Evolutionary conservation across 2,329 filamentous ascomycete species (phyloP), one percentile per base, ranked within the genome.

Genomic region (Diaporthe vexans): DNA sequence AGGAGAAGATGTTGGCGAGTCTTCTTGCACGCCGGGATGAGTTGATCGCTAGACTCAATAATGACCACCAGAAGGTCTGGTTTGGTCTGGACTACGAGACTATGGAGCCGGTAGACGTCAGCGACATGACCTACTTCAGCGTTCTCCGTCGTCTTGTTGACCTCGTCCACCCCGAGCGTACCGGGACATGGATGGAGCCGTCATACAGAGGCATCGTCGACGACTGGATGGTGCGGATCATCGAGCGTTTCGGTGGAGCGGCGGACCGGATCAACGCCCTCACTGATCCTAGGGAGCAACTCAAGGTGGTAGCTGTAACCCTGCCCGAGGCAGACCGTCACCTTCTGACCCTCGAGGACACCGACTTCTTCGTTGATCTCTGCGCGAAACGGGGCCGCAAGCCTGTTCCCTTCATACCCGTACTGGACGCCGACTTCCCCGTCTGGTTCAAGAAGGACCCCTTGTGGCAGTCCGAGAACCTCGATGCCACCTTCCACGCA

Each of bases 391-490:
- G 94, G 67, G 94, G 93, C 52, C 97, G 98, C 88, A 99, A 99
- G 89, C 97, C 97, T 2, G 94, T 97, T 35, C 97, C 96, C 0
- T 99, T 99, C 82, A 95, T 99, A 40, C 97, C 97, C 6, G 89
- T 94, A 19, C 89, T 99, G 26, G 97, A 99, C 79, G 95, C 97
- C 76, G 98, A 95, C 82, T 99, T 99, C 78, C 97, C 98, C 82
- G 97, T 97, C 86, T 99, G 95, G 88, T 99, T 99, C 93, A 99
- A 99, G 92, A 99, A 99, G 88, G 97, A 99, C 83, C 98, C 97
- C 1, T 90, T 99, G 10, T 99, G 97, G 97, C 97, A 99, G 85
- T 98, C 96, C 0, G 97, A 99, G 85, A 97, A 99, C 81, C 89
- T 99, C 15, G 95, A 97, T 80, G 96, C 97, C 71, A 95, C 99